phyloP scores from a whole-genome alignment of 768 basidiomycete genomes.

The Lentinula boryana region DNA sequence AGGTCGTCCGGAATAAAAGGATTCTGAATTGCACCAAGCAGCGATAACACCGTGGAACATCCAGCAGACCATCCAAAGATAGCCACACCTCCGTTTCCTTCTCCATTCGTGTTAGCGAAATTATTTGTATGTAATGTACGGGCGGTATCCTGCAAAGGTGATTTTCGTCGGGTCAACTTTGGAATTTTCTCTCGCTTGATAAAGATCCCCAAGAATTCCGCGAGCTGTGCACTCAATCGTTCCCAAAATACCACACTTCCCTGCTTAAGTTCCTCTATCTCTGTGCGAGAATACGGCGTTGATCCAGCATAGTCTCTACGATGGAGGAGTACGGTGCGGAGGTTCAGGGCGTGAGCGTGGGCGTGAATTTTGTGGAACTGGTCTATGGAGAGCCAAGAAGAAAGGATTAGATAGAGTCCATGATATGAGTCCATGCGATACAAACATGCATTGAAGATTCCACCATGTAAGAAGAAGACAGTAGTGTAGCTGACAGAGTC shows the following conservation, averaged over 20 bases:
- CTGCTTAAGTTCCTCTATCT: slow-evolving; percentile 12
- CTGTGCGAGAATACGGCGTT: slow-evolving; percentile 14
- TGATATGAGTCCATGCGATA: background rate
- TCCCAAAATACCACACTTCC: slow-evolving; percentile 12
- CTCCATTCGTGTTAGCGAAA: background rate
- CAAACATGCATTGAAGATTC: slow-evolving; percentile 15
- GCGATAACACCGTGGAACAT: slow-evolving; percentile 3
- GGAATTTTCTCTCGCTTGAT: slow-evolving; percentile 14
- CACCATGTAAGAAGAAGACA: slow-evolving; percentile 16
- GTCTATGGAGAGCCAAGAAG: slow-evolving; percentile 7
- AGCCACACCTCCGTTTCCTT: slow-evolving; percentile 12
- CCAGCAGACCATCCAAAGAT: slow-evolving; percentile 18
- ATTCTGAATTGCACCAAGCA: slow-evolving; percentile 1
- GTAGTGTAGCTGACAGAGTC: slow-evolving; percentile 14
- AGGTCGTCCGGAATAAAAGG: slow-evolving; percentile 3
- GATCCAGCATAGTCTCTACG: slow-evolving; percentile 18
- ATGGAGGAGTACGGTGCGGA: slow-evolving; percentile 16
- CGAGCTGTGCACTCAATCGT: slow-evolving; percentile 12
- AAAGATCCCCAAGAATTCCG: slow-evolving; percentile 13
- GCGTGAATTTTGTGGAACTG: slow-evolving; percentile 8
- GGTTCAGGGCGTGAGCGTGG: slow-evolving; percentile 9
- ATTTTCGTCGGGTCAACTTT: background rate
- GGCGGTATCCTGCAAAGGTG: background rate
- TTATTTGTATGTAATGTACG: background rate
- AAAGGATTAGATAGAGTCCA: background rate